Percentiles rank a stretch among this genome's conserved stretches.
Evolutionary conservation across 2,329 filamentous ascomycete species (phyloP).

Genomic region (Trichoderma asperellum): DNA sequence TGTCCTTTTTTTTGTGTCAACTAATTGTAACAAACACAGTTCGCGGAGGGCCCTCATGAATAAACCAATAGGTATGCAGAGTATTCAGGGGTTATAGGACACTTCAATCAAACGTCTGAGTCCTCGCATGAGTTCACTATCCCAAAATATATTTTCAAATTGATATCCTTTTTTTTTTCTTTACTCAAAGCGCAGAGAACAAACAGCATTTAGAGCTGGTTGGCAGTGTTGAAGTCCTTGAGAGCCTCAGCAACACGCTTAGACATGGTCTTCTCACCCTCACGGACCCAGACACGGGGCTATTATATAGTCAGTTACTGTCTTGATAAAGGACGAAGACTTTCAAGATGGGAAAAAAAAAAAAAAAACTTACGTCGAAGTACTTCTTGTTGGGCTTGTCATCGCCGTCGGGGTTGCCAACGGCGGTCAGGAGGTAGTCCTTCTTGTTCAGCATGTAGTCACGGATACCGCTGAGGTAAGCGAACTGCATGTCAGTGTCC

Average conservation of each 20-base stretch:
- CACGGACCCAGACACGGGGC: slow-evolving; percentile 92
- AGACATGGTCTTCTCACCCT: slow-evolving; percentile 97
- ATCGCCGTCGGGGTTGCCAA: slow-evolving; percentile 93
- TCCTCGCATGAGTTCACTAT: background rate
- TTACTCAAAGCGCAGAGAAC: background rate
- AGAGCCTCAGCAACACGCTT: slow-evolving; percentile 79
- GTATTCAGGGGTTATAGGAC: slow-evolving; percentile 1
- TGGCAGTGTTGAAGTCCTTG: slow-evolving; percentile 77
- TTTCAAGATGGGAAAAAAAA: background rate
- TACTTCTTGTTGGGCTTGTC: slow-evolving; percentile 99
- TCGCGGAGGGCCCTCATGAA: background rate
- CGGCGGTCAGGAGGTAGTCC: slow-evolving; percentile 83
- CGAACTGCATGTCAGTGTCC: slow-evolving; percentile 96
- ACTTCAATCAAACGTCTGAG: background rate
- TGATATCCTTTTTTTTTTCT: background rate
- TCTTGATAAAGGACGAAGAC: too few species aligned
- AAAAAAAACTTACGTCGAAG: slow-evolving; percentile 59
- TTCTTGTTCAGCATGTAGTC: slow-evolving; percentile 95
- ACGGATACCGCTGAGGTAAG: slow-evolving; percentile 88
- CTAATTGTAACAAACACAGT: background rate
- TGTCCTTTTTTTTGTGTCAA: background rate
- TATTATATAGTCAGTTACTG: slow-evolving; percentile 40
- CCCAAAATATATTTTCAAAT: background rate
- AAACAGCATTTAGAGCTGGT: slow-evolving; percentile 40
- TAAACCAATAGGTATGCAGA: slow-evolving; percentile 13